Conservation (phyloP, 805 yeast genomes). For the Alloascoidea hylecoeti region DNA sequence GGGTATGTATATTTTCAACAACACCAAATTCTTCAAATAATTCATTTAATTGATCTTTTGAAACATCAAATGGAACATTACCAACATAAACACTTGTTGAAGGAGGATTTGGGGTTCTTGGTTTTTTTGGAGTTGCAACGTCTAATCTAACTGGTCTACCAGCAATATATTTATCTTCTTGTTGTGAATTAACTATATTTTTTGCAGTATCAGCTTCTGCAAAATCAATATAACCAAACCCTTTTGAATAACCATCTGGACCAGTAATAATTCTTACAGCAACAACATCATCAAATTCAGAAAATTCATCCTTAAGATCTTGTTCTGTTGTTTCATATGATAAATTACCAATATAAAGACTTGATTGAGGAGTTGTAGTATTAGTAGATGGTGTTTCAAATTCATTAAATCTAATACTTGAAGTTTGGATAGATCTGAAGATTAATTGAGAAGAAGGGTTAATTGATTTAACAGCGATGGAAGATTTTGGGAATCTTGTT, state of each 20-base stretch:
- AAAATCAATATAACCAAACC: conserved; percentile 86
- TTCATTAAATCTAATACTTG: too few relatives aligned
- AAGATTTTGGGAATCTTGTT: too few relatives aligned
- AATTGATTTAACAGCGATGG: too few relatives aligned
- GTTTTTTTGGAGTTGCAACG: conserved; percentile 80
- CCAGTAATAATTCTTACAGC: conserved; percentile 91
- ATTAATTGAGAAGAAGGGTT: too few relatives aligned
- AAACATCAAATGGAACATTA: conserved; percentile 63
- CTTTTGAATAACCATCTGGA: conserved; percentile 87
- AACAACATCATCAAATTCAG: conserved; percentile 65
- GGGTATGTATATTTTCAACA: conserved; percentile 72
- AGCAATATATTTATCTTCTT: conserved; percentile 80
- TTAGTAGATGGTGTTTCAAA: too few relatives aligned
- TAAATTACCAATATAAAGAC: conserved; percentile 87
- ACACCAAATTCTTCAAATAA: conserved; percentile 64
- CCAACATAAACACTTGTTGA: conserved; percentile 95
- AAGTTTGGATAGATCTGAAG: too few relatives aligned
- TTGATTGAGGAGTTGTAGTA: too few relatives aligned
- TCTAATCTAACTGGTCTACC: conserved; percentile 94
- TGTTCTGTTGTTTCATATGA: conserved; percentile 86
- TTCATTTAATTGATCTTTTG: conserved; percentile 44
- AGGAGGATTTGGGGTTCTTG: conserved; percentile 45
- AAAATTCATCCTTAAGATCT: conserved; percentile 68
- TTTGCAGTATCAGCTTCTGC: conserved; percentile 65
- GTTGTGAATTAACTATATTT: conserved; percentile 71